phyloP scores from a whole-genome alignment of 2,329 filamentous ascomycete species.

The Teratosphaeriaceae sp. region DNA sequence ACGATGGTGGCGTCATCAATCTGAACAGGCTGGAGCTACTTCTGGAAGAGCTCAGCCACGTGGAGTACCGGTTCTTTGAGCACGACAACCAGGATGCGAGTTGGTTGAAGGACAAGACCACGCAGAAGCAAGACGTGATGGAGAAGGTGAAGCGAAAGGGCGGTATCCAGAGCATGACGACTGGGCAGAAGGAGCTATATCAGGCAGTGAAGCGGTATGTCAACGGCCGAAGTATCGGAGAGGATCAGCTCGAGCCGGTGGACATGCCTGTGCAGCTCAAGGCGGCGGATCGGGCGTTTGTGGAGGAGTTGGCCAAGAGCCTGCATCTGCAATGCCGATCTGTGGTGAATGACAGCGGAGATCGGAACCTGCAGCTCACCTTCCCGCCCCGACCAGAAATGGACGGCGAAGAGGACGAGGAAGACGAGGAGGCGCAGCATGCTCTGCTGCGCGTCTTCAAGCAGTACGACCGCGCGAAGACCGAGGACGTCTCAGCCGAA shows the following conservation, averaged over 20 bases:
- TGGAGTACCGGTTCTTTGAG: constrained; percentile 91
- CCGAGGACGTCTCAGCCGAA: constrained; percentile 71
- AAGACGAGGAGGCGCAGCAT: constrained; percentile 76
- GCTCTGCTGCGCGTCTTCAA: constrained; percentile 81
- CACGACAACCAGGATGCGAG: constrained; percentile 78
- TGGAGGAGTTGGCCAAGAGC: constrained; percentile 73
- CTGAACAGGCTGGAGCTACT: constrained; percentile 70
- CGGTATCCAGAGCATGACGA: constrained; percentile 65
- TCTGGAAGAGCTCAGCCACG: constrained; percentile 75
- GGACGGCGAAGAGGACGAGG: constrained; percentile 56
- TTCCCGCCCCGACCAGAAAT: constrained; percentile 48
- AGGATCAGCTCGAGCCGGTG: constrained; percentile 49
- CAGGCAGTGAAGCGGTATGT: constrained; percentile 76
- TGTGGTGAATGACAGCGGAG: constrained; percentile 56
- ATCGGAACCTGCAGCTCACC: constrained; percentile 59
- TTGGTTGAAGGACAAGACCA: constrained; percentile 85
- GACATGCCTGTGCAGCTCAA: constrained; percentile 68
- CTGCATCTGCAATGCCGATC: constrained; percentile 61
- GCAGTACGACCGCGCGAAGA: constrained; percentile 82
- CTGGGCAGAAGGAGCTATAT: constrained; percentile 75
- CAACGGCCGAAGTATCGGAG: constrained; percentile 53
- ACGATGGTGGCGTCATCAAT: constrained; percentile 90
- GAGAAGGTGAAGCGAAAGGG: constrained; percentile 52
- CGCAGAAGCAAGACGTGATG: constrained; percentile 61
- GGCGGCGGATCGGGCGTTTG: constrained; percentile 85